These are phyloP conservation scores for Taphrina pruni DNA, from an alignment of 1,139 yeast genomes.

Conservation along the genomic window DNA sequence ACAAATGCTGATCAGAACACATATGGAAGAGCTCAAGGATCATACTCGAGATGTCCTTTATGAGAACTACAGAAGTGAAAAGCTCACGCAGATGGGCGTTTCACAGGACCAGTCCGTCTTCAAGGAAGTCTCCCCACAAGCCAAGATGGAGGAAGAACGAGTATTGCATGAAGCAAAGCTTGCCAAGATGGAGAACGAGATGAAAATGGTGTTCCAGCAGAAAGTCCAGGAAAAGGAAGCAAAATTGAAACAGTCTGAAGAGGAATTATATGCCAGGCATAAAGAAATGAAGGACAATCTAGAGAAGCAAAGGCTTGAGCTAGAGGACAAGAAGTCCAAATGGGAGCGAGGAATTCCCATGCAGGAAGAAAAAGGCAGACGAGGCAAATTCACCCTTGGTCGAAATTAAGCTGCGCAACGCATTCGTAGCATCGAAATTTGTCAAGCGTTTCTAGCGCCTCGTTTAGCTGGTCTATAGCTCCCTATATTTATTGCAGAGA, in stretches of 20 bases:
- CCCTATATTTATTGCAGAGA: background rate
- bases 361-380: constrained; percentile 62
- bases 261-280: constrained; percentile 92
- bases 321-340: constrained; percentile 88
- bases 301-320: constrained; percentile 80
- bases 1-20: constrained; percentile 71
- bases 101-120: constrained; percentile 91
- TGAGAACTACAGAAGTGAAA: constrained; percentile 87
- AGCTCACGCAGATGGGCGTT: constrained; percentile 80
- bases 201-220: constrained; percentile 96
- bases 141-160: constrained; percentile 93
- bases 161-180: constrained; percentile 91
- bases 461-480: background rate
- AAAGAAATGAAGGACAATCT: constrained; percentile 96
- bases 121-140: constrained; percentile 89
- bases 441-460: constrained; percentile 6
- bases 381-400: constrained; percentile 52
- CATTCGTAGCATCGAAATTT: background rate
- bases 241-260: constrained; percentile 95
- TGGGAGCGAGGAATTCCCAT: constrained; percentile 70
- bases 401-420: constrained; percentile 9
- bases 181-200: constrained; percentile 92
- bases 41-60: constrained; percentile 76
- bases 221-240: constrained; percentile 97
- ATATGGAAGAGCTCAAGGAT: constrained; percentile 92